phyloP scores from a whole-genome alignment of 768 basidiomycete genomes.

The Cystofilobasidium capitatum region DNA sequence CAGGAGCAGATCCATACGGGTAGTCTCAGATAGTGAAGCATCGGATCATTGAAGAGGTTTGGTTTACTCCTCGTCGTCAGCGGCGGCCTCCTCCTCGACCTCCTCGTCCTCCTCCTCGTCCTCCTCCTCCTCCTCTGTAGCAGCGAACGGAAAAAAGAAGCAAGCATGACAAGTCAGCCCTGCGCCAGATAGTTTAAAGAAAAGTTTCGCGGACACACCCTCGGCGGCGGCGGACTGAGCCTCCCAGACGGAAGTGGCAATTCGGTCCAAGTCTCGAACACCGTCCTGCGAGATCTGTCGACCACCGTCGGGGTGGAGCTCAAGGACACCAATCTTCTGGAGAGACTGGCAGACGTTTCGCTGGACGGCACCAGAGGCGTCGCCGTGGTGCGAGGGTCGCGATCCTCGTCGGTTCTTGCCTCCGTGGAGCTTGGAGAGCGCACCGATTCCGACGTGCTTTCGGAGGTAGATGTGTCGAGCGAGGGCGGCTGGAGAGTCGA shows the following conservation, averaged over 20 bases:
- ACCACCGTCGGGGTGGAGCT: constrained; percentile 85
- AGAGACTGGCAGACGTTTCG: constrained; percentile 92
- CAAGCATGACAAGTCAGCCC: constrained; percentile 21
- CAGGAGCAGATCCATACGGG: neutral
- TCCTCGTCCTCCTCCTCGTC: constrained; percentile 26
- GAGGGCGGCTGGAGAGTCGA: constrained; percentile 58
- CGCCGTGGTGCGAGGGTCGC: constrained; percentile 88
- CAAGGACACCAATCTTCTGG: constrained; percentile 97
- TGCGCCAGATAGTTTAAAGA: constrained; percentile 29
- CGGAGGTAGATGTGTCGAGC: constrained; percentile 99
- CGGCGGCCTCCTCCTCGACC: constrained; percentile 23
- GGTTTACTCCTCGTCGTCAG: constrained; percentile 22
- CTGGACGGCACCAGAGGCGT: constrained; percentile 77
- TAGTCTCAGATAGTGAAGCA: neutral
- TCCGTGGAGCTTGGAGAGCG: constrained; percentile 88
- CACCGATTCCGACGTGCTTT: constrained; percentile 86
- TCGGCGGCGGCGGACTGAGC: constrained; percentile 33
- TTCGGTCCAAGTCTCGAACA: constrained; percentile 46
- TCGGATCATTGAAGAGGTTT: neutral
- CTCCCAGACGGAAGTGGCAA: constrained; percentile 43
- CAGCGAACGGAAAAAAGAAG: too few relatives aligned
- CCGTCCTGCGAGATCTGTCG: constrained; percentile 95
- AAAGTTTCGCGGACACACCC: constrained; percentile 29
- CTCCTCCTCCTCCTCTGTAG: constrained; percentile 24
- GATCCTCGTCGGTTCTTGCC: constrained; percentile 90